A percentile compares a stretch with the other conserved stretches of the same genome.
Conservation (phyloP, 1,284 basidiomycete genomes). For the Leccinum pachyderme region DNA sequence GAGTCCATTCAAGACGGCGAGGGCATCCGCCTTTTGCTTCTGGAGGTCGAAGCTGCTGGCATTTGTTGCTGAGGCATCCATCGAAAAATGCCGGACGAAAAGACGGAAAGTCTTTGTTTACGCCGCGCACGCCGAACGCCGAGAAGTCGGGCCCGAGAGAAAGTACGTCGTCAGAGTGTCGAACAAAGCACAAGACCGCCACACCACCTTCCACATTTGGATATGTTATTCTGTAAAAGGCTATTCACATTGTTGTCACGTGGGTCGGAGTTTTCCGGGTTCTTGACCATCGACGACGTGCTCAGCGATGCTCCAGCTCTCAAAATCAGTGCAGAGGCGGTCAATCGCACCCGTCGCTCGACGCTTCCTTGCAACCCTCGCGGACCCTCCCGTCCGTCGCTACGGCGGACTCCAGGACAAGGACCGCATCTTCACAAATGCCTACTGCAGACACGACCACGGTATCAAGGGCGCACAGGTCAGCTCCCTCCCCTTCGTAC, state of each 20-base stretch:
- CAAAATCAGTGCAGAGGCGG: slow-evolving; percentile 27
- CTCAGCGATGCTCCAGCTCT: slow-evolving; percentile 25
- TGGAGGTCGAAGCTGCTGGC: slow-evolving; percentile 26
- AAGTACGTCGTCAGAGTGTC: slow-evolving; percentile 6
- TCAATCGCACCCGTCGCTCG: slow-evolving; percentile 22
- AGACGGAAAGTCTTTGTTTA: neutral
- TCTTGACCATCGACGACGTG: slow-evolving; percentile 9
- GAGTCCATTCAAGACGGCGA: slow-evolving; percentile 32
- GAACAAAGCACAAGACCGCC: slow-evolving; percentile 18
- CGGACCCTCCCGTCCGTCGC: slow-evolving; percentile 77
- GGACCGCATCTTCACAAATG: slow-evolving; percentile 91
- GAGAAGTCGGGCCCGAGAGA: neutral
- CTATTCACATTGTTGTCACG: neutral
- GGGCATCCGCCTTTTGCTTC: slow-evolving; percentile 31
- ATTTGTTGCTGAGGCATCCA: slow-evolving; percentile 19
- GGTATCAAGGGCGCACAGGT: slow-evolving; percentile 88
- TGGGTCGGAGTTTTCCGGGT: slow-evolving; percentile 22
- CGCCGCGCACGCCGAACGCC: slow-evolving; percentile 8
- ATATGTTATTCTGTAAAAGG: neutral
- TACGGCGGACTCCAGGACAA: slow-evolving; percentile 93
- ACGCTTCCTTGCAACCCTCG: slow-evolving; percentile 72
- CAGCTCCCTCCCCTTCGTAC: slow-evolving; percentile 16
- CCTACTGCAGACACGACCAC: slow-evolving; percentile 82
- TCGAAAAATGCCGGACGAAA: neutral
- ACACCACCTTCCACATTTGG: slow-evolving; percentile 12